Evolutionary conservation across 306 rosid species (phyloP).

Genomic region (Vigna hirtella): DNA sequence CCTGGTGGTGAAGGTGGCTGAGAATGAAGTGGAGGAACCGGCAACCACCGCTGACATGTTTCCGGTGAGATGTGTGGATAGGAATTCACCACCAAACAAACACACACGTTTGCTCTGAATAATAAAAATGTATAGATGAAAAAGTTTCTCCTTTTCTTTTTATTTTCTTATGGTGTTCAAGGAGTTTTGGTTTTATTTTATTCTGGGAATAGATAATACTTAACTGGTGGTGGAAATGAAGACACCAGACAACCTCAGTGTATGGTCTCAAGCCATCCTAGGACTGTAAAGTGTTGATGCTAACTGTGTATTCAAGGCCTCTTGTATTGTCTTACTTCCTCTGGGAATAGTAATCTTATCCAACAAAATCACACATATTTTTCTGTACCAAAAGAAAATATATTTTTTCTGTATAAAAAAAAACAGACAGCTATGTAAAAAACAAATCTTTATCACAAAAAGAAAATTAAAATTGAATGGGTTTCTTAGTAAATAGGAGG

Average conservation of each 20-base stretch:
- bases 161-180: background rate
- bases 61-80: slow-evolving; percentile 28
- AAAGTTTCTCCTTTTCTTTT: background rate
- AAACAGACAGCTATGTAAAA: too few relatives aligned
- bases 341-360: background rate
- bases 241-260: slow-evolving; percentile 48
- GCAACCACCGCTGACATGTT: slow-evolving; percentile 76
- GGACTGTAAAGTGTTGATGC: background rate
- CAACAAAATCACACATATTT: background rate
- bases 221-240: slow-evolving; percentile 43
- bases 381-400: background rate
- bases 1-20: slow-evolving; percentile 61
- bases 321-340: background rate
- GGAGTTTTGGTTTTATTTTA: background rate
- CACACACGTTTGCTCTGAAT: background rate
- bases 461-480: background rate
- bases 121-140: background rate
- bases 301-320: background rate
- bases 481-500: background rate
- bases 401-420: too few relatives aligned
- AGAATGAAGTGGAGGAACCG: slow-evolving; percentile 63
- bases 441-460: background rate
- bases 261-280: slow-evolving; percentile 11
- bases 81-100: slow-evolving; percentile 11
- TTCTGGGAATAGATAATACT: slow-evolving; percentile 43